Base-by-base conservation (phyloP, 306 rosid species). In the Ammopiptanthus mongolicus region DNA sequence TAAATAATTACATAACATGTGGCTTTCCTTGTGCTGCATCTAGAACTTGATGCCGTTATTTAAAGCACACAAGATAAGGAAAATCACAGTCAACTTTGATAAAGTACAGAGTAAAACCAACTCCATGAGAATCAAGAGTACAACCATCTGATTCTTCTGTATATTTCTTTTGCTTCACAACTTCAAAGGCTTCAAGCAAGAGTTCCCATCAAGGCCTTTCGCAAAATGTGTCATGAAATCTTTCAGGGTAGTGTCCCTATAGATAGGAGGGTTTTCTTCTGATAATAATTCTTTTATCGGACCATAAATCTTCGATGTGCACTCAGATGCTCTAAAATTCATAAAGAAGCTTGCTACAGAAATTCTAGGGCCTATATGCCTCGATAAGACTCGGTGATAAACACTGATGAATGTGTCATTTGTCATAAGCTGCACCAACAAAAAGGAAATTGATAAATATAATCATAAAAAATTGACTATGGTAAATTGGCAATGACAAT, bases 211-310 rank as follows among this genome's bases (percentile, higher is more conserved):
- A 21, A 55, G 58, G 1, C 79, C 67, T 75, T 75, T 58, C 5
- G 51, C 10, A 21, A 13, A 21, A 67, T 65, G 8, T 15, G 33
- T 5, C 57, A 19, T 0, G 29, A 58, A 75, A 0, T 85, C 89
- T 21, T 44, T 71, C 12, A 71, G 2, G 1, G 73, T 62, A 1
- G 65, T 42, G 31, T 72, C 80, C 15, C 15, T 67, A n/a, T 79
- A 85, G 23, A 14, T 61, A 15, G 78, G 83, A 31, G 79, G 80
- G 47, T 72, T 76, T n/a, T 47, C 72, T 56, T 82, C 76, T 19
- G 83, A 79, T 12, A 79, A 53, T 52, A 85, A 51, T 68, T 82
- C 84, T 41, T 82, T 82, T 29, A 85, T 60, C 8, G 84, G 89
- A 31, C 84, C 83, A 36, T 66, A 82, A 6, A 56, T 4, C 55